Evolutionary conservation across 2,329 filamentous ascomycete genomes (phyloP).

Genomic region (Penicillium capsulatum): DNA sequence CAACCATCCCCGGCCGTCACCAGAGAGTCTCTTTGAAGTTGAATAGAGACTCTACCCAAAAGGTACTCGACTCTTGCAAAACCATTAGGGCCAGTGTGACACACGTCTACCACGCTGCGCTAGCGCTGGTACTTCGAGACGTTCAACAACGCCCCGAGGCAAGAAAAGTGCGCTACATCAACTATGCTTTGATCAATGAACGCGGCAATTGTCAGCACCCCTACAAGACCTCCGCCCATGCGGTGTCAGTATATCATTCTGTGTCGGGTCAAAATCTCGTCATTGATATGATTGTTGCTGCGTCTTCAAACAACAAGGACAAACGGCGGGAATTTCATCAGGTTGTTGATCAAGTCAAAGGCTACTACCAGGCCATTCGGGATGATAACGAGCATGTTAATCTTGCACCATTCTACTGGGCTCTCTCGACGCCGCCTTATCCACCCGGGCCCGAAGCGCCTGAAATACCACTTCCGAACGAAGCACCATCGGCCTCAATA

Average conservation of each 20-base stretch:
- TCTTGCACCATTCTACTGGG: conserved; percentile 20
- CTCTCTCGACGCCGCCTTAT: conserved; percentile 17
- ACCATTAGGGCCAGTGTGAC: conserved; percentile 16
- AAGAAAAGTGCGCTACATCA: conserved; percentile 23
- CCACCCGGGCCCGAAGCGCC: conserved; percentile 10
- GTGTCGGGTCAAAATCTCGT: conserved; percentile 20
- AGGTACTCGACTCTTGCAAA: conserved; percentile 15
- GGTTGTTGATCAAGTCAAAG: conserved; percentile 11
- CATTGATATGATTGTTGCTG: conserved; percentile 18
- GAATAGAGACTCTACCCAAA: conserved; percentile 8
- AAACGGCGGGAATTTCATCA: conserved; percentile 8
- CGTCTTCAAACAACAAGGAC: neutral
- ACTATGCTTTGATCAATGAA: conserved; percentile 25
- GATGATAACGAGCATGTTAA: conserved; percentile 19
- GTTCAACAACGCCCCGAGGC: conserved; percentile 6
- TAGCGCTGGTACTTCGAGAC: conserved; percentile 18
- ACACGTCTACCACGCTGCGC: conserved; percentile 25
- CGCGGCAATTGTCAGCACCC: conserved; percentile 17
- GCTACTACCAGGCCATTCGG: conserved; percentile 18
- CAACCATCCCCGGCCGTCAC: conserved; percentile 16
- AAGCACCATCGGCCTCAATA: conserved; percentile 20
- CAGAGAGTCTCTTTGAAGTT: conserved; percentile 19
- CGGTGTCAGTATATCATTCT: conserved; percentile 23
- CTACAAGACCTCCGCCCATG: conserved; percentile 17
- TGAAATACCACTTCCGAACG: conserved; percentile 16